Base-by-base conservation (phyloP, 306 rosid species). In the Carpinus fangiana region DNA sequence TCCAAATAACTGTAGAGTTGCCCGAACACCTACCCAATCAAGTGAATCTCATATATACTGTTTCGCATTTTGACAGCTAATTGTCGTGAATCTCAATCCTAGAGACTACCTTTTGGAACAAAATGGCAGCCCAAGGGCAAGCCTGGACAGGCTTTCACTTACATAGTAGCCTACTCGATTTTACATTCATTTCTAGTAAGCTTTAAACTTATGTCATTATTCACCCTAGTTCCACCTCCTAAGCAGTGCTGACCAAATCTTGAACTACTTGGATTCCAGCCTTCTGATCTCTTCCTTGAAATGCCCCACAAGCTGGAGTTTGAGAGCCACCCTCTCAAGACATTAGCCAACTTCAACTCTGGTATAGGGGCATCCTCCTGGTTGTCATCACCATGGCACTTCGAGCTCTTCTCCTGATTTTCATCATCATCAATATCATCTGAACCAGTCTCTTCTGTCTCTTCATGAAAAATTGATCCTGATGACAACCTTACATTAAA, bases 301-400 rank as follows among this genome's bases (percentile, higher is more conserved):
- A 74, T 50, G 34, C 75, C 72, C 76, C n/a, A 12, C 43, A 54
- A 41, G 46, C 73, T 72, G 48, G 87, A 87, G 76, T 69, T 75
- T 7, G 87, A 79, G 41, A 84, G 43, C 84, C 82, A 75, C 74
- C 90, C 76, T 48, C 73, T 87, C 41, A 82, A 43, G 67, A 70
- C 76, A 50, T 12, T 78, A 46, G 80, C 69, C 70, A 76, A n/a
- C 84, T 82, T 85, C 61, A 74, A 73, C 60, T 28, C 74, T 12
- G 78, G 62, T 38, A 36, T 18, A 3, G 66, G 50, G 26, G 20
- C 81, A 70, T 84, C 80, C 70, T 76, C 81, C 61, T 55, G 57
- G 5, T 73, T 74, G 55, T 28, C 62, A n/a, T 55, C 66, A 38
- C 52, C 21, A 23, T 48, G 17, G 59, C 13, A 18, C 38, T 12